Evolutionary conservation across 164 flowering plant species (phyloP), one percentile per base, ranked within the genome.

Genomic region (Berberis thunbergii): DNA sequence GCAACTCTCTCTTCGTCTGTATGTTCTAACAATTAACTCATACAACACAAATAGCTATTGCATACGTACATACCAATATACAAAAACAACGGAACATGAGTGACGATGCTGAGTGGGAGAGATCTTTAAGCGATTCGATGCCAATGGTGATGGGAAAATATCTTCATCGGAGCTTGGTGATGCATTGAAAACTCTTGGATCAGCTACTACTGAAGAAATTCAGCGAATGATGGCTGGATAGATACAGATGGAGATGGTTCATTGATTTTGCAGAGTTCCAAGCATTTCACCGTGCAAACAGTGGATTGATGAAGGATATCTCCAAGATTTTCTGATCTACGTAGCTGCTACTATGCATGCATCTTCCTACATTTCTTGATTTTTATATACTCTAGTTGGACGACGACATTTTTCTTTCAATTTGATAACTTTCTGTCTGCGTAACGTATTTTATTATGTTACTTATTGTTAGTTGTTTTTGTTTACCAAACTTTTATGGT

Each of bases 191-290:
- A 64, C 71, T 1, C 79, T 82, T 1, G 87, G 87, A 9, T 75
- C 80, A 0, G 83, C 79, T 49, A 62, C 79, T 0, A 3, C 63
- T 0, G 91, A 82, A 0, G 86, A 83, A 38, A 67, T 82, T 49
- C 56, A 72, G 13, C 60, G 72, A 3, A 83, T 83, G 86, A 86
- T 86, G 88, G 68, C 76, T 0, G 88, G 80, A 79, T 86, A 38
- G 91, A 84, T 56, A 80, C 86, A 3, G 83, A 86, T 50, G 84
- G 82, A 1, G 86, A 86, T 63, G 91, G 2, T 77, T 7, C 80
- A 86, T 86, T 55, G 82, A 88, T 0, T 79, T 59, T 63, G 40
- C 79, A 42, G 88, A 86, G 61, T 84, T 78, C 70, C 54, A 69
- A 1, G 78, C 63, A 2, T 84, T 86, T 45, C 78, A 81, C 54